A percentile compares a stretch with the other conserved stretches of the same genome.
Evolutionary conservation across 331 rosid genomes (phyloP).

Genomic region (Malus hybrid): DNA sequence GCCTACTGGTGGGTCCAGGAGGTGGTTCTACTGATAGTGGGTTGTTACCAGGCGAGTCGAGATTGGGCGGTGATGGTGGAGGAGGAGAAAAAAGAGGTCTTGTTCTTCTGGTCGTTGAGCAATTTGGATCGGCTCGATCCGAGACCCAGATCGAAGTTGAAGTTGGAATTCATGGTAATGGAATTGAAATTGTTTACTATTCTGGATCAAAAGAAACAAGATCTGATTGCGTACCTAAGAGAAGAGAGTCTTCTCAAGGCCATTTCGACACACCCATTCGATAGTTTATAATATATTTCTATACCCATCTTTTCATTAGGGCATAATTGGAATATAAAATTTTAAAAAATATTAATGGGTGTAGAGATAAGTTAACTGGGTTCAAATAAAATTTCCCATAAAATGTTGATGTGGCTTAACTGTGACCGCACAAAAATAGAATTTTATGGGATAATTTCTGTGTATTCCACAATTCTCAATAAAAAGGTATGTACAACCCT

Average conservation of each 20-base stretch:
- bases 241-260: neutral
- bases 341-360: too few species aligned
- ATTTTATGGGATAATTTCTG: too few species aligned
- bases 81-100: constrained; percentile 17
- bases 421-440: too few species aligned
- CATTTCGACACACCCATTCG: too few species aligned
- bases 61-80: constrained; percentile 32
- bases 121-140: constrained; percentile 72
- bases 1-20: constrained; percentile 88
- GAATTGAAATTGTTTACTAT: neutral
- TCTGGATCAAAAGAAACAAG: neutral
- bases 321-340: too few species aligned
- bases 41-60: constrained; percentile 56
- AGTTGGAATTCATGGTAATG: constrained; percentile 64
- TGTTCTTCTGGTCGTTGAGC: constrained; percentile 79
- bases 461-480: too few species aligned
- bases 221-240: constrained; percentile 13
- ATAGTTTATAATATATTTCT: too few species aligned
- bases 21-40: constrained; percentile 42
- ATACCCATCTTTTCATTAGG: too few species aligned
- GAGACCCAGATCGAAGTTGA: constrained; percentile 82
- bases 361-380: too few species aligned
- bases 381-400: too few species aligned
- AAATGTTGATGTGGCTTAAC: too few species aligned
- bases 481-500: too few species aligned